These are phyloP conservation scores for Saccharomycopsis malanga DNA, from an alignment of 805 yeast species.

Conservation along the genomic window DNA sequence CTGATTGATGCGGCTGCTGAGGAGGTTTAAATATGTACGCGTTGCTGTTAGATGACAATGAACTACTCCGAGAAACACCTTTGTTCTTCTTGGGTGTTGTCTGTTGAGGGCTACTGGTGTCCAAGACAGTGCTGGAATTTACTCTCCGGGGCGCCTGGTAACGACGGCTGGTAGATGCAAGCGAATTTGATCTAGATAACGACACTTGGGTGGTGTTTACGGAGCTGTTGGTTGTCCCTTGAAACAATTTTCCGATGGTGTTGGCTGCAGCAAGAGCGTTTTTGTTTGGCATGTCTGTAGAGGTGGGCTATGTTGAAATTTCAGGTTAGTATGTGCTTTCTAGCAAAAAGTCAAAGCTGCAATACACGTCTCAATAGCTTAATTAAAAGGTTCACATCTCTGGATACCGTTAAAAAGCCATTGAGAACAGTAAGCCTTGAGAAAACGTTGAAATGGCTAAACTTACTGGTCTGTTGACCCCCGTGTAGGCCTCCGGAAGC, in stretches of 20 bases:
- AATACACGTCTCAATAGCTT: too few relatives aligned
- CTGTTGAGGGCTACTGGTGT: neutral
- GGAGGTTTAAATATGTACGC: too few relatives aligned
- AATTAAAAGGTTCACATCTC: too few relatives aligned
- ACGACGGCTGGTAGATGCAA: neutral
- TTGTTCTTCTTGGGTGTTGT: neutral
- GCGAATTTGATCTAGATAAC: constrained; percentile 3
- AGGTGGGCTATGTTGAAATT: constrained; percentile 14
- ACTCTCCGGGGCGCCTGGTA: neutral
- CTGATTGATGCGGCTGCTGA: neutral
- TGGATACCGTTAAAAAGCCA: too few relatives aligned
- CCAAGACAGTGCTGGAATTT: neutral
- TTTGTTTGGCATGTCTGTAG: constrained; percentile 18
- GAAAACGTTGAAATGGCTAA: too few relatives aligned
- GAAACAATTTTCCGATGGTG: constrained; percentile 19
- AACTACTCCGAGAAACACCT: neutral
- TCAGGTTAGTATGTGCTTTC: constrained; percentile 5
- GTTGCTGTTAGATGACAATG: neutral
- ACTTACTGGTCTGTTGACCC: constrained; percentile 19
- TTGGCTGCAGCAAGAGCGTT: constrained; percentile 22
- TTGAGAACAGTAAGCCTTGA: too few relatives aligned
- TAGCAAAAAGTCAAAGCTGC: neutral
- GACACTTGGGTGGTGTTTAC: neutral
- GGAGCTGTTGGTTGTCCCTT: constrained; percentile 6
- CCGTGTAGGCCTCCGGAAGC: constrained; percentile 21